Evolutionary conservation across 176 grass and related monocot species (phyloP).

Genomic region (Oryza nivara): DNA sequence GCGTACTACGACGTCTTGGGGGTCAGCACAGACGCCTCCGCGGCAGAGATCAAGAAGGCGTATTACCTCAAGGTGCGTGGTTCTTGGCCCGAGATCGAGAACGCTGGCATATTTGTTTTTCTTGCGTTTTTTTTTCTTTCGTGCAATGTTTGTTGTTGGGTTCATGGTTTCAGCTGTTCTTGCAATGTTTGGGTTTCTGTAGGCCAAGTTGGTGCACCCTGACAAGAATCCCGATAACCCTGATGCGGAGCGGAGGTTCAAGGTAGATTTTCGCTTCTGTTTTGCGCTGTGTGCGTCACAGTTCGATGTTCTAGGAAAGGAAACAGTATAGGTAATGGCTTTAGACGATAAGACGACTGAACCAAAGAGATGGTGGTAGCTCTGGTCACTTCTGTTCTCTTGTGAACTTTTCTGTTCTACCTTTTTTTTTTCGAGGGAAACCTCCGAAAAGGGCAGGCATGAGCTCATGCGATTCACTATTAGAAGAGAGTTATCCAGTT

Average conservation of each 20-base stretch:
- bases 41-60: constrained; percentile 92
- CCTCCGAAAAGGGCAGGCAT: too few species aligned
- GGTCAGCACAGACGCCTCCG: constrained; percentile 74
- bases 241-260: constrained; percentile 73
- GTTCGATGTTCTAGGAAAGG: too few species aligned
- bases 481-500: too few species aligned
- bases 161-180: constrained; percentile 22
- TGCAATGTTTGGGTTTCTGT: neutral
- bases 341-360: neutral
- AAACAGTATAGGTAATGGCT: neutral
- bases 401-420: neutral
- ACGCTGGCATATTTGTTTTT: neutral
- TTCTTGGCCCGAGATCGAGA: neutral
- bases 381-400: neutral
- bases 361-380: neutral
- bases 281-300: neutral
- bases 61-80: constrained; percentile 82
- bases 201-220: constrained; percentile 91
- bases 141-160: neutral
- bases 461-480: too few species aligned
- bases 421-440: neutral
- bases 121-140: neutral
- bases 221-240: constrained; percentile 85
- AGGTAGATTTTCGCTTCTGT: constrained; percentile 36
- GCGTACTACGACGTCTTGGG: constrained; percentile 79